Evolutionary conservation across 148 eudicot genomes (phyloP).

Genomic region (Heliosperma pusillum): DNA sequence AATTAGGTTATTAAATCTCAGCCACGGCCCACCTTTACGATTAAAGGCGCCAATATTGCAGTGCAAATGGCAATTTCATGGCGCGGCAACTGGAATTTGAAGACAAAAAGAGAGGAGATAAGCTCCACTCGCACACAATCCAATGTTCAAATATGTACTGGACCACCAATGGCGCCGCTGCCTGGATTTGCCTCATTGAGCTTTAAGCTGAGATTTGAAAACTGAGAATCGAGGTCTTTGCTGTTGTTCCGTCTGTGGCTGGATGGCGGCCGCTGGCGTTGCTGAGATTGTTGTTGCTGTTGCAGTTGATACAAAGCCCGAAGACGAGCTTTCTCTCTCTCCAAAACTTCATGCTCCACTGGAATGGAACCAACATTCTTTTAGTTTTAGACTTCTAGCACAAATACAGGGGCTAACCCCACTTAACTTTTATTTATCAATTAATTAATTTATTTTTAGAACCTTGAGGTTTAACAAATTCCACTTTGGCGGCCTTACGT

Average conservation of each 20-base stretch:
- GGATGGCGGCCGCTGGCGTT: constrained; percentile 36
- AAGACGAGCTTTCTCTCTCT: constrained; percentile 71
- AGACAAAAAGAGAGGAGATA: constrained; percentile 3
- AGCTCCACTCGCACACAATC: constrained; percentile 15
- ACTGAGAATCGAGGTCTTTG: constrained; percentile 76
- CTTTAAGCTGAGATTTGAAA: constrained; percentile 59
- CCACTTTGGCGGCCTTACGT: too few species aligned
- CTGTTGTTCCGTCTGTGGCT: constrained; percentile 63
- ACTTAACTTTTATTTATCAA: too few species aligned
- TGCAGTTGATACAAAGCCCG: constrained; percentile 58
- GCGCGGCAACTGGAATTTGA: constrained; percentile 16
- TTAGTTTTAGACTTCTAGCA: neutral
- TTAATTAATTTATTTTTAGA: too few species aligned
- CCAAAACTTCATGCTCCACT: constrained; percentile 90
- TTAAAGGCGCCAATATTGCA: constrained; percentile 27
- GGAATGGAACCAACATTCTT: constrained; percentile 14
- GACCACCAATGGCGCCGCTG: constrained; percentile 44
- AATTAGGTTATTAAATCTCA: constrained; percentile 23
- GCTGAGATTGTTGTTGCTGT: constrained; percentile 37
- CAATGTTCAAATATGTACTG: constrained; percentile 47
- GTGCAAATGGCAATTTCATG: constrained; percentile 23
- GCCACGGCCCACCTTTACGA: constrained; percentile 25
- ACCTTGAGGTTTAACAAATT: too few species aligned
- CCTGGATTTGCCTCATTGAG: constrained; percentile 56
- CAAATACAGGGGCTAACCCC: too few species aligned